Percentiles rank a stretch among this genome's conserved stretches.
Conservation (phyloP, 441 rosid genomes). For the Croton setiger region DNA sequence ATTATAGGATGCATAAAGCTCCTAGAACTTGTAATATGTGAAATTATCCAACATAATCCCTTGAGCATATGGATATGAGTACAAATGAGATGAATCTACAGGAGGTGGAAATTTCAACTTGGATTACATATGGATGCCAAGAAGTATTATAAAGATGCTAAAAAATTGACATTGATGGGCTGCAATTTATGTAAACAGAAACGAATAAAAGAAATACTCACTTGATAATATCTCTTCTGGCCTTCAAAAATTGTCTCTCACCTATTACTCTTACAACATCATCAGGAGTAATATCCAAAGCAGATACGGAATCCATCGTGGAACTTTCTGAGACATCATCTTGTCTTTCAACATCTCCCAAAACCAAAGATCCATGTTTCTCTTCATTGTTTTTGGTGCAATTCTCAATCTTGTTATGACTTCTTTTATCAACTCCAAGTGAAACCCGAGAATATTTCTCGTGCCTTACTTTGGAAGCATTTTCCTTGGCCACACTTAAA, state of each 20-base stretch:
- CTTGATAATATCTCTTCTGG: slow-evolving; percentile 76
- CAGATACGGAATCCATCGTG: slow-evolving; percentile 49
- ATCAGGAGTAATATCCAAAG: slow-evolving; percentile 58
- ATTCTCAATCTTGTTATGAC: slow-evolving; percentile 31
- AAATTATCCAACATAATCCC: not conserved
- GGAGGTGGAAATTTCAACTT: not conserved
- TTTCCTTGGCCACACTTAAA: slow-evolving; percentile 25
- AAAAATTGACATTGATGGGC: slow-evolving; percentile 11
- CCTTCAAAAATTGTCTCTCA: slow-evolving; percentile 83
- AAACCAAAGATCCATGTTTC: slow-evolving; percentile 13
- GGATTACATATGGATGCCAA: not conserved
- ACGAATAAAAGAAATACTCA: slow-evolving; percentile 39
- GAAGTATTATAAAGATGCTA: not conserved
- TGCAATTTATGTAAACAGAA: slow-evolving; percentile 6
- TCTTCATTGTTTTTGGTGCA: slow-evolving; percentile 21
- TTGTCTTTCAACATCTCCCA: slow-evolving; percentile 30
- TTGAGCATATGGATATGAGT: not conserved
- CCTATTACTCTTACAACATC: slow-evolving; percentile 74
- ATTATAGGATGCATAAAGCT: not conserved
- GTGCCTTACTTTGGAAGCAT: slow-evolving; percentile 29
- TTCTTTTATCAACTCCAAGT: slow-evolving; percentile 26
- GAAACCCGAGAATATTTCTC: slow-evolving; percentile 30
- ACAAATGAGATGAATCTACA: not conserved
- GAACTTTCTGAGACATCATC: slow-evolving; percentile 49
- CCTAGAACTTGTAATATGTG: not conserved